Evolutionary conservation across 202 grass and related monocot genomes (phyloP).

Genomic region (Panicum virgatum): DNA sequence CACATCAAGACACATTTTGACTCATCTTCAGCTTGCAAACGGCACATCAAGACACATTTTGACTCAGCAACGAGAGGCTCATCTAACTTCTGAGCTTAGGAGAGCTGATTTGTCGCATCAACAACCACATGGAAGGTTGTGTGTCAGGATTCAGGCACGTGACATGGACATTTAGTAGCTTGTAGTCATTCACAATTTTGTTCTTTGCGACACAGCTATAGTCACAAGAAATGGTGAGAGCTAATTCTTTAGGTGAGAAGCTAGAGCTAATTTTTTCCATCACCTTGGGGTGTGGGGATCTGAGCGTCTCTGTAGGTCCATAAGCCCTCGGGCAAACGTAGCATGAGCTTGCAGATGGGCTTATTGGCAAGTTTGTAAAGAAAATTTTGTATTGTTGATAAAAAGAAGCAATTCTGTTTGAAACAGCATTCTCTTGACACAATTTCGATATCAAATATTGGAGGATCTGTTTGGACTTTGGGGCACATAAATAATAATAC

Average conservation of each 20-base stretch:
- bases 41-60: too few relatives aligned
- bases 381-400: background rate
- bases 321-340: background rate
- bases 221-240: too few relatives aligned
- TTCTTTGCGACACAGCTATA: background rate
- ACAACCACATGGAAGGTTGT: background rate
- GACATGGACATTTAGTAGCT: background rate
- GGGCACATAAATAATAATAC: too few relatives aligned
- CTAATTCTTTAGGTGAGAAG: too few relatives aligned
- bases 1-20: background rate
- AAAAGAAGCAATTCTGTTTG: background rate
- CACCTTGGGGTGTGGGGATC: background rate
- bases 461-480: background rate
- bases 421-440: background rate
- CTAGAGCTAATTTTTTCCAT: slow-evolving; percentile 22
- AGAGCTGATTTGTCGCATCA: slow-evolving; percentile 3
- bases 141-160: background rate
- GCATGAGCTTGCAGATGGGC: background rate
- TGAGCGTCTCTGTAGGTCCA: slow-evolving; percentile 1
- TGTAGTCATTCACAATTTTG: slow-evolving; percentile 40
- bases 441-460: background rate
- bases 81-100: slow-evolving; percentile 12
- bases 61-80: background rate
- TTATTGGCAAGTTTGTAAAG: background rate
- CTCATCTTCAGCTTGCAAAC: too few relatives aligned